Evolutionary conservation across 2,329 filamentous ascomycete genomes (phyloP), one percentile per base, ranked within the genome.

Genomic region (Endoconidiophora polonica): DNA sequence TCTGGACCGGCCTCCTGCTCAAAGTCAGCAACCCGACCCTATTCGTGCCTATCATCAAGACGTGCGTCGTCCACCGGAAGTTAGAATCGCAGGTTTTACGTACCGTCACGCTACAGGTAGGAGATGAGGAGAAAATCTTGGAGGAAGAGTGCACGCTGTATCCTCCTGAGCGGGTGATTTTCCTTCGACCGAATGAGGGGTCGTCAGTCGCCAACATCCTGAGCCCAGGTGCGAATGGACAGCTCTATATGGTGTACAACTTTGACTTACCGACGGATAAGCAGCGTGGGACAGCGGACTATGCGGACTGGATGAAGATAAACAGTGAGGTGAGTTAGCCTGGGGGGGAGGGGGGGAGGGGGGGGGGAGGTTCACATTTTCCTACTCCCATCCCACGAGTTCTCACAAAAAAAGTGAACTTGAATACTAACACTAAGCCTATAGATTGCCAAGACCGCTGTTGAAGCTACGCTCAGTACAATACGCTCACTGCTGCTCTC

Each of bases 201-300:
- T 60, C 58, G 43, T 57, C 54, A 42, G 57, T 65, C 16, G 52
- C 57, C 39, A 65, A 65, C 50, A 58, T 62, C 54, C 63, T 41
- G 55, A 57, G 42, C 23, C 44, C 14, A 59, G 61, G 6, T 46
- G 58, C 55, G 22, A 47, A 56, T 4, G 45, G 53, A 1, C 58
- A 62, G 23, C 44, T 64, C 29, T 60, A 55, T 43, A 53, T 65
- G 56, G 64, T 63, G 10, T 64, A 61, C 52, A 53, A 58, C 1
- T 65, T 65, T 54, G 57, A 59, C 23, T 61, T 62, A 60, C 55
- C 55, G n/a, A 33, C 22, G 16, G 23, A 36, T 3, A 38, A 39
- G 20, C 29, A 46, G 44, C 29, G 1, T 12, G 29, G 29, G 12
- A 33, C 29, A 12, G 7, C 29, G 7, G 29, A 33, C 7, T 33